Evolutionary conservation across 305 asterid genomes (phyloP).

Genomic region (Rubia occidens): DNA sequence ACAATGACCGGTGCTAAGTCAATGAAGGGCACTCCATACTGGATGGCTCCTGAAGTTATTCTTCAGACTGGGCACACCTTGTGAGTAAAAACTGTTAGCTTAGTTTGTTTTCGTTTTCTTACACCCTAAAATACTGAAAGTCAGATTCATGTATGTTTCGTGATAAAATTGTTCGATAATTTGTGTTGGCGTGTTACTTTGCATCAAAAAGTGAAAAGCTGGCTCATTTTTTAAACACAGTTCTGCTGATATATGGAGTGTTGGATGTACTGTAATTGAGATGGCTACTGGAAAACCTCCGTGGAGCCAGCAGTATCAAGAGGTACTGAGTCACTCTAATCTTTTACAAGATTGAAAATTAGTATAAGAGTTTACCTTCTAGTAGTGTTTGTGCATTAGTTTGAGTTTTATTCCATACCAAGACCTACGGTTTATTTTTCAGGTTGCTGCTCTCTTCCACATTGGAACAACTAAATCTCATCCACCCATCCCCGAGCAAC

Average conservation of each 20-base stretch:
- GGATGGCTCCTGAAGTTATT: slow-evolving; percentile 99
- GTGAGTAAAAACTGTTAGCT: slow-evolving; percentile 43
- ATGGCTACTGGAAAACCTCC: slow-evolving; percentile 99
- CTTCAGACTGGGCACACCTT: slow-evolving; percentile 98
- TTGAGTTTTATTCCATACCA: not conserved
- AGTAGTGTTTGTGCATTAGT: slow-evolving; percentile 4
- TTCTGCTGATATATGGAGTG: slow-evolving; percentile 99
- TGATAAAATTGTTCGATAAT: not conserved
- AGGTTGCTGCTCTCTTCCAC: slow-evolving; percentile 96
- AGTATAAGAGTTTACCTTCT: slow-evolving; percentile 8
- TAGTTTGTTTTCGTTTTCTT: not conserved
- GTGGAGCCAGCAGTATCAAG: slow-evolving; percentile 98
- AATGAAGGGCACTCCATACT: slow-evolving; percentile 98
- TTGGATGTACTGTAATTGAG: slow-evolving; percentile 95
- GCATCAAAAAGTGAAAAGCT: not conserved
- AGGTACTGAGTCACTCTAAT: slow-evolving; percentile 36
- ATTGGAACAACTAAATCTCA: slow-evolving; percentile 97
- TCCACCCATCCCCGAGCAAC: slow-evolving; percentile 98
- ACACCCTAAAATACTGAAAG: not conserved
- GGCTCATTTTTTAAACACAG: slow-evolving; percentile 24
- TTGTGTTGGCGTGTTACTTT: not conserved
- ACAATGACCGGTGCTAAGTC: slow-evolving; percentile 96
- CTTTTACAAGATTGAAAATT: slow-evolving; percentile 11
- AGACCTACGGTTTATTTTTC: slow-evolving; percentile 17
- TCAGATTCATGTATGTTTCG: not conserved